Evolutionary conservation across 176 grass and related monocot genomes (phyloP).

Genomic region (Hordeum vulgare): MorexV3_pseudomolecules_assembly NC_058524.1:468632200-468632699

Average conservation of each 20-base stretch:
- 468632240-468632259: constrained; percentile 28
- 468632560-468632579: constrained; percentile 19
- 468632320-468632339: constrained; percentile 17
- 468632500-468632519: not conserved
- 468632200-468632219: constrained; percentile 30
- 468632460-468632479: not conserved
- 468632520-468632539: constrained; percentile 15
- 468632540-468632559: not conserved
- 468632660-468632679: not conserved
- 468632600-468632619: constrained; percentile 16
- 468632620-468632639: constrained; percentile 1
- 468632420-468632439: constrained; percentile 16
- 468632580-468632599: not conserved
- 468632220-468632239: constrained; percentile 42
- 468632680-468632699: constrained; percentile 11
- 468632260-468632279: constrained; percentile 37
- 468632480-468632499: constrained; percentile 21
- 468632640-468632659: constrained; percentile 1
- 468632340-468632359: not conserved
- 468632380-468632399: constrained; percentile 10
- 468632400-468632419: not conserved
- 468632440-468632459: constrained; percentile 10
- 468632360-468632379: constrained; percentile 3
- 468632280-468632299: constrained; percentile 20
- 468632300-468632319: constrained; percentile 25